Conservation (phyloP, 139 green algal species). For the Klebsormidium nitens region DNA sequence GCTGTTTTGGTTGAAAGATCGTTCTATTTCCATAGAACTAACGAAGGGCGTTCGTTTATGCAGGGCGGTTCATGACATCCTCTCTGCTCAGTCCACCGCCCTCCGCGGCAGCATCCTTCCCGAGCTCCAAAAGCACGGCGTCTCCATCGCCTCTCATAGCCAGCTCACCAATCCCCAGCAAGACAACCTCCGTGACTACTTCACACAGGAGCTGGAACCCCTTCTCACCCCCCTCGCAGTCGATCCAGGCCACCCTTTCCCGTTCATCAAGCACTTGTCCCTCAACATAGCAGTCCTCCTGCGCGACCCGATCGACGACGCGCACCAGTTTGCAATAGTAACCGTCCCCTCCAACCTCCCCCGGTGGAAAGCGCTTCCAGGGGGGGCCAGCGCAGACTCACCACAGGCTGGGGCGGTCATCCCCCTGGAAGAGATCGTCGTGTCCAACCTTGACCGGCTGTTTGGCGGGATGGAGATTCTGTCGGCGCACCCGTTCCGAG, state of each 20-base stretch:
- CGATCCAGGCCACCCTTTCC: conserved; percentile 53
- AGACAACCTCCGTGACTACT: conserved; percentile 14
- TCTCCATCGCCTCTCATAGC: conserved; percentile 9
- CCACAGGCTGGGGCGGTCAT: too few species aligned
- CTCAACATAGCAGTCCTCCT: conserved; percentile 42
- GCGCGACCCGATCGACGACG: conserved; percentile 13
- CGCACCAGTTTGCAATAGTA: conserved; percentile 14
- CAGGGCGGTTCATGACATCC: conserved; percentile 8
- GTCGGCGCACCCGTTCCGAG: conserved; percentile 33
- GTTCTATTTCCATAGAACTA: not conserved
- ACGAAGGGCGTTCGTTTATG: too few species aligned
- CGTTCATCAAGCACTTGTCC: conserved; percentile 33
- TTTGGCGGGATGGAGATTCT: conserved; percentile 46
- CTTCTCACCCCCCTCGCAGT: conserved; percentile 46
- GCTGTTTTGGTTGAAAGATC: too few species aligned
- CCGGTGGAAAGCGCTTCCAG: conserved; percentile 5
- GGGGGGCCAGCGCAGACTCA: too few species aligned
- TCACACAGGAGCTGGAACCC: conserved; percentile 40
- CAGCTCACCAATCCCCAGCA: not conserved
- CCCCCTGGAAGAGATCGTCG: conserved; percentile 40
- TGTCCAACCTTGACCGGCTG: conserved; percentile 40
- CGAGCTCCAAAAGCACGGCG: conserved; percentile 10
- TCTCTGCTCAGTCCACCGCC: conserved; percentile 1
- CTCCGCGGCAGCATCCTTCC: conserved; percentile 18
- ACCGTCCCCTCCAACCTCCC: conserved; percentile 12